Conservation (phyloP, 2,329 filamentous ascomycete genomes). For the Cadophora luteo-olivacea region DNA sequence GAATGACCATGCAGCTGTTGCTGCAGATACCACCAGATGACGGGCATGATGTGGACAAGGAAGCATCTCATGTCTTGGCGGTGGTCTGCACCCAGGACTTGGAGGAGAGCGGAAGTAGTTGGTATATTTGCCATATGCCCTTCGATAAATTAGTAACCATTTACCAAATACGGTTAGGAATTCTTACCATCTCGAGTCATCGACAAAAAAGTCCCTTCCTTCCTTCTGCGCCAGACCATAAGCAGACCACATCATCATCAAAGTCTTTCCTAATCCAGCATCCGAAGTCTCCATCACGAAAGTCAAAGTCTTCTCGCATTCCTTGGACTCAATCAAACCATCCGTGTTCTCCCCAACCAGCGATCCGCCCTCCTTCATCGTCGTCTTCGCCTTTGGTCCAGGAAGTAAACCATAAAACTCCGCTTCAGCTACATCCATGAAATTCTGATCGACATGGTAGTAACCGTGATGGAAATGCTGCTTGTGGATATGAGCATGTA, state of each 20-base stretch:
- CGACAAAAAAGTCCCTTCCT: conserved; percentile 79
- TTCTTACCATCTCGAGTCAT: conserved; percentile 75
- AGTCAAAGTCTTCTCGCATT: conserved; percentile 76
- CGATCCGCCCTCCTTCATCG: conserved; percentile 41
- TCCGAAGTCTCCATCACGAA: conserved; percentile 78
- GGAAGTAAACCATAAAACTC: conserved; percentile 67
- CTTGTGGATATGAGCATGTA: conserved; percentile 51
- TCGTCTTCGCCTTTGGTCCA: conserved; percentile 45
- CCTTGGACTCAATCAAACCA: conserved; percentile 53
- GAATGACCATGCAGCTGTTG: conserved; percentile 70
- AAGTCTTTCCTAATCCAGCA: conserved; percentile 76
- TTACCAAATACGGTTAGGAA: background rate
- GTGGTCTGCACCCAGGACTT: conserved; percentile 69
- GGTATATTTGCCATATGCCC: conserved; percentile 77
- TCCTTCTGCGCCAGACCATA: conserved; percentile 81
- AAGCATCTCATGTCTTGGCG: conserved; percentile 76
- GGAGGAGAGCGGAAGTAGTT: conserved; percentile 75
- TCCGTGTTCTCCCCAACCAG: conserved; percentile 57
- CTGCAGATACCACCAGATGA: conserved; percentile 76
- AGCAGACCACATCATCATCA: conserved; percentile 84
- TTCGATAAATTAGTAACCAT: conserved; percentile 37
- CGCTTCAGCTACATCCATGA: conserved; percentile 77
- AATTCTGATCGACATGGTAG: conserved; percentile 70
- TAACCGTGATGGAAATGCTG: conserved; percentile 58
- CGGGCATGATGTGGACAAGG: conserved; percentile 79